phyloP scores from a whole-genome alignment of 257 asterid genomes.

The Przewalskia tangutica region DNA sequence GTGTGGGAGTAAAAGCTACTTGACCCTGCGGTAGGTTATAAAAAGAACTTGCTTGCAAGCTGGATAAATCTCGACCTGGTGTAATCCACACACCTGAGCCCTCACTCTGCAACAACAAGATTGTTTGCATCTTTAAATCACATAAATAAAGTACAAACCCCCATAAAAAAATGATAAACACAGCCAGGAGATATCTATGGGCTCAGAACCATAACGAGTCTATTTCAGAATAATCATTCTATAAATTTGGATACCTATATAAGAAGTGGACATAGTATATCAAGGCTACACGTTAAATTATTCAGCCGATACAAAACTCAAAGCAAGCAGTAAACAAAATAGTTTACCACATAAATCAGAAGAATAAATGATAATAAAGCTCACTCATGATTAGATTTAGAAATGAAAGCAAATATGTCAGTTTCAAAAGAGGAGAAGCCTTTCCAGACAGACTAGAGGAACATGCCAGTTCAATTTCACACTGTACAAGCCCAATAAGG shows the following conservation, averaged over 20 bases:
- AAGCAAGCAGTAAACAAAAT: neutral
- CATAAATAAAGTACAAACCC: neutral
- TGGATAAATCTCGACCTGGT: conserved; percentile 61
- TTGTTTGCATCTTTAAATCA: neutral
- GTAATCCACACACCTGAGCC: conserved; percentile 69
- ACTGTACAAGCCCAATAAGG: neutral
- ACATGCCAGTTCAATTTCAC: neutral
- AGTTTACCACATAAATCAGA: neutral
- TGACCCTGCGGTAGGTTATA: conserved; percentile 81
- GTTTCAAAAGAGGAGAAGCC: neutral
- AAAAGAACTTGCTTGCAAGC: conserved; percentile 66
- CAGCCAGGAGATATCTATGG: neutral
- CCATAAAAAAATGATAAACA: neutral
- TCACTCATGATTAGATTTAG: neutral
- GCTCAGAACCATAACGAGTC: neutral
- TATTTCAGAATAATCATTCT: neutral
- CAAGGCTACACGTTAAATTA: neutral
- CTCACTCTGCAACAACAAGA: conserved; percentile 47
- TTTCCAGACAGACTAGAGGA: neutral
- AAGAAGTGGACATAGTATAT: neutral
- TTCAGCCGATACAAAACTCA: neutral
- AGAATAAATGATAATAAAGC: neutral
- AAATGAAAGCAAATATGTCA: neutral
- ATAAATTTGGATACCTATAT: neutral
- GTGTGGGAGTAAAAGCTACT: conserved; percentile 62